These are phyloP conservation scores for Penicillium sp. DNA, from an alignment of 2,329 filamentous ascomycete genomes.

Conservation along the genomic window DNA sequence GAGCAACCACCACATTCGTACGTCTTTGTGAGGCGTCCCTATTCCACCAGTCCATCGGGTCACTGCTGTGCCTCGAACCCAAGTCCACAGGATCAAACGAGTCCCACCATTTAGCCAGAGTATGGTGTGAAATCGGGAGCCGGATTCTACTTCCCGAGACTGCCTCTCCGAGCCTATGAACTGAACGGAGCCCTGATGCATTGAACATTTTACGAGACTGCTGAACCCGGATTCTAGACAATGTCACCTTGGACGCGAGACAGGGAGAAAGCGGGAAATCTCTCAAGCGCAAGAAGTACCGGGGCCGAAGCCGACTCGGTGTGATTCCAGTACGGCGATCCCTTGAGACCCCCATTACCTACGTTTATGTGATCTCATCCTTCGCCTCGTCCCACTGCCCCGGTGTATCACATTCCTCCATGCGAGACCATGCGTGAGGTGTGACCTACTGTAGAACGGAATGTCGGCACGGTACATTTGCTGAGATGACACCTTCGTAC, in stretches of 20 bases:
- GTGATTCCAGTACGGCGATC: slow-evolving; percentile 1
- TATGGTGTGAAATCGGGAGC: background rate
- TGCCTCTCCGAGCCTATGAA: background rate
- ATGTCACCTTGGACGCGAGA: background rate
- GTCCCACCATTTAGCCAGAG: background rate
- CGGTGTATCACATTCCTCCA: background rate
- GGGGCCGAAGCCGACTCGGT: background rate
- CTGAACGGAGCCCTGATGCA: background rate
- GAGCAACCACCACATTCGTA: background rate
- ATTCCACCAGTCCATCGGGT: background rate
- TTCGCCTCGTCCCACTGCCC: background rate
- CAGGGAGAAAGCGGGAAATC: background rate
- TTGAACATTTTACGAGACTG: background rate
- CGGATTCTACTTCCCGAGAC: slow-evolving; percentile 17
- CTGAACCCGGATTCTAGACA: slow-evolving; percentile 11
- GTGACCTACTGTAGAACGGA: background rate
- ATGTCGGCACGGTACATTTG: background rate
- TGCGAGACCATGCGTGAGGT: background rate
- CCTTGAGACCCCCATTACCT: background rate
- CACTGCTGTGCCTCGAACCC: background rate
- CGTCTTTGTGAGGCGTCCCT: background rate
- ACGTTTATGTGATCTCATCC: background rate
- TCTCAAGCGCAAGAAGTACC: background rate
- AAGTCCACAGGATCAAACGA: background rate
- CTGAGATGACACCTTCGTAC: background rate